Evolutionary conservation across 371 early-diverging fungal genomes (phyloP), one percentile per base, ranked within the genome.

Genomic region (Choanephora cucurbitarum): DNA sequence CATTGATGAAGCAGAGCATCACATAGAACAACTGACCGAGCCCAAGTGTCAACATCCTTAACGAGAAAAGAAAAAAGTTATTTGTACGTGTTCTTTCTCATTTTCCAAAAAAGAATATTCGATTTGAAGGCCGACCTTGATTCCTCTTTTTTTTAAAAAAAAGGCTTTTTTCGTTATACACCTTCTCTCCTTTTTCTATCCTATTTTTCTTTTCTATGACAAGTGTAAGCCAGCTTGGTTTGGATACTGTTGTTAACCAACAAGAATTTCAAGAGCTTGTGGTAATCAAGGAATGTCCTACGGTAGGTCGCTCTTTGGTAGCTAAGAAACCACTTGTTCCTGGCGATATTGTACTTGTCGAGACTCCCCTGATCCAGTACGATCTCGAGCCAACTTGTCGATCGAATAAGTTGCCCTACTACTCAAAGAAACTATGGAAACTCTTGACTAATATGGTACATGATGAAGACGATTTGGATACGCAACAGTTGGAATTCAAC

Each of bases 1-100:
- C 91, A 73, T 97, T 97, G 62, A 95, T 84, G 62, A 94, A 77
- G 61, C 94, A 83, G 40, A 96, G 75, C 46, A 80, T 59, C 15
- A 89, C 85, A 62, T 92, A 90, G 49, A 96, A 75, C 44, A 96
- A 68, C 33, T 84, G 84, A 34, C 91, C 91, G 43, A 92, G 73
- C 39, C 85, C 84, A 59, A 90, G 73, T 31, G 80, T 66, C 73
- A 83, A 74, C 66, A 62, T 65, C 53, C 22, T 49, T 15, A 32
- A 33, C 17, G 22, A 52, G 46, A 44, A 48, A 32, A 64, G 33
- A 37, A 19, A 48, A 22, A 33, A 15, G 32, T 22, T 39, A 39
- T 11, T 11, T 48, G 18, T 19, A 19, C 37, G 22, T 37, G 18
- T 28, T 7, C 28, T 28, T 28, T 28, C 28, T 7, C 7, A 11